Evolutionary conservation across 768 basidiomycete species (phyloP), one percentile per base, ranked within the genome.

Genomic region (Inosperma sp.): DNA sequence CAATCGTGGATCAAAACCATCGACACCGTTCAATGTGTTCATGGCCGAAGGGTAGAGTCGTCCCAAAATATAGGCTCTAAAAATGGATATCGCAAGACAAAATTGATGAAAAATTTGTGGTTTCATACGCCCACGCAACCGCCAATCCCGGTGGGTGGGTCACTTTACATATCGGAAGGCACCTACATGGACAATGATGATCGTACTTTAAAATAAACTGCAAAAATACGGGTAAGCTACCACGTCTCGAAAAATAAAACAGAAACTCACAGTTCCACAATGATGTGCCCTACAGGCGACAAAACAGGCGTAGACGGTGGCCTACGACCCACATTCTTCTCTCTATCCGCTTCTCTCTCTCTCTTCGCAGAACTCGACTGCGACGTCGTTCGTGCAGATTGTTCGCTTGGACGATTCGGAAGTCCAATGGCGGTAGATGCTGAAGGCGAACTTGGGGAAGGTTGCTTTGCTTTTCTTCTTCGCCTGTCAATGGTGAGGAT

Each of bases 161-260:
- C n/a, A n/a, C n/a, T n/a, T n/a, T n/a, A n/a, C n/a, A n/a, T n/a
- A 22, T 34, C 10, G 35, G 21, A n/a, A 16, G 5, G 7, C 3
- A 71, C 83, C 56, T 64, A 88, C 88, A 93, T 43, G 90, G 90
- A 68, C 90, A 93, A 61, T 93, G 91, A 67, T 93, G 90, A 61
- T 93, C 90, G 57, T 84, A 93, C 63, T 81, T 85, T 40, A 93
- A 63, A 5, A 93, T 74, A 60, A 90, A 93, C 86, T 91, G 55
- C 13, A 39, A n/a, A 36, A 14, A 39, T 12, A 2, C 19, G 16
- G 49, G 51, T 45, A 21, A 40, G 48, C 21, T 16, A 23, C 3
- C 48, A 12, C 14, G 27, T 35, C n/a, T 54, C 26, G 27, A 27
- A 7, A 34, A 9, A 31, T 47, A 39, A 10, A 23, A 5, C 49